Evolutionary conservation across 345 rosid genomes (phyloP).

Genomic region (Populus deltoides): DNA sequence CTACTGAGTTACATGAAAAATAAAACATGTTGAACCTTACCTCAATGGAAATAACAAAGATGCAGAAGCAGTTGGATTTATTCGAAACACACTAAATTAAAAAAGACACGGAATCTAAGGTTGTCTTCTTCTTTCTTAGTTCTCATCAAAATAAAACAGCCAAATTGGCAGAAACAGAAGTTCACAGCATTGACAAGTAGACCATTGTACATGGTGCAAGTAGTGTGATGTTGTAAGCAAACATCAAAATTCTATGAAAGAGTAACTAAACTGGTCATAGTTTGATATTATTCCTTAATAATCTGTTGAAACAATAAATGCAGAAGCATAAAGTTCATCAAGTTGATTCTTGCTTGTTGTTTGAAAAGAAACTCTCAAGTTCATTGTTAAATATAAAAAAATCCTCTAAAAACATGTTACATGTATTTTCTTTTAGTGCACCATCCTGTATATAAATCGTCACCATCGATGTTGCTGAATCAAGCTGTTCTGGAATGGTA

Average conservation of each 20-base stretch:
- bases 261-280: neutral
- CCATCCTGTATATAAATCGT: too few relatives aligned
- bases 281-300: neutral
- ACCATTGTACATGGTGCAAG: neutral
- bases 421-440: neutral
- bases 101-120: neutral
- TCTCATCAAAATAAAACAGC: neutral
- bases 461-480: neutral
- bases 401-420: neutral
- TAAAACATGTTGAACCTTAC: neutral
- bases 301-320: neutral
- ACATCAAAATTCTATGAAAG: neutral
- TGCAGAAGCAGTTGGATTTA: neutral
- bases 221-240: neutral
- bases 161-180: slow-evolving; percentile 2
- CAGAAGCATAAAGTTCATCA: neutral
- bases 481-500: neutral
- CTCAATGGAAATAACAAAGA: neutral
- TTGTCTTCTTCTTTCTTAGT: neutral
- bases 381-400: neutral
- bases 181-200: neutral
- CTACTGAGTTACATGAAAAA: neutral
- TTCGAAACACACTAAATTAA: neutral
- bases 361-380: neutral
- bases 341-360: neutral